phyloP scores from a whole-genome alignment of 495 filamentous ascomycete genomes.

The Diplogelasinospora grovesii region DNA sequence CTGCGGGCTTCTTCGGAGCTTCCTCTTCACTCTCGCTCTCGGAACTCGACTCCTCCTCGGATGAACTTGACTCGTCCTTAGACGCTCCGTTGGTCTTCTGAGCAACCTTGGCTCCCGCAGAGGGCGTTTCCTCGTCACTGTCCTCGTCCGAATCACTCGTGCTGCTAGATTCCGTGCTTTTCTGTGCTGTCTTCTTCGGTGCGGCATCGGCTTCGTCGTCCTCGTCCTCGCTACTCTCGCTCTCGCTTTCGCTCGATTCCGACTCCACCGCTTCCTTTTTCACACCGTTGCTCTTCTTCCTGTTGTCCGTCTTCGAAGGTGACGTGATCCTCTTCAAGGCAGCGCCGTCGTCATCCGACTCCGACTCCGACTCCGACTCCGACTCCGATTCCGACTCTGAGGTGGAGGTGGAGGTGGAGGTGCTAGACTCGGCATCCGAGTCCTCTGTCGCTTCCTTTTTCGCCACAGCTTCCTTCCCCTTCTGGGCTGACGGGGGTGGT shows the following conservation, averaged over 20 bases:
- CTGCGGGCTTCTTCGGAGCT: slow-evolving; percentile 7
- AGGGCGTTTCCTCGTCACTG: slow-evolving; percentile 10
- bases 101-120: slow-evolving; percentile 6
- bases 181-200: not conserved
- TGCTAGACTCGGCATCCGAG: slow-evolving; percentile 2
- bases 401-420: not conserved
- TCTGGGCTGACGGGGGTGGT: not conserved
- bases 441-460: slow-evolving; percentile 11
- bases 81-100: not conserved
- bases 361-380: slow-evolving; percentile 18
- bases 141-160: slow-evolving; percentile 3
- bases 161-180: not conserved
- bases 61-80: slow-evolving; percentile 6
- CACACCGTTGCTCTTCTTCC: not conserved
- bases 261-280: slow-evolving; percentile 8
- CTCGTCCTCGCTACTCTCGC: slow-evolving; percentile 6
- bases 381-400: slow-evolving; percentile 9
- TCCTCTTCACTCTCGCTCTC: slow-evolving; percentile 26
- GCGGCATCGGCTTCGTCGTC: not conserved
- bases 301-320: slow-evolving; percentile 10
- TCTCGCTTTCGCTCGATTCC: slow-evolving; percentile 9
- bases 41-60: slow-evolving; percentile 9
- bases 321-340: slow-evolving; percentile 4
- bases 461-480: not conserved
- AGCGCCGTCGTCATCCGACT: slow-evolving; percentile 19